phyloP scores from a whole-genome alignment of 192 early-diverging fungal species.

The Podila horticola region DNA sequence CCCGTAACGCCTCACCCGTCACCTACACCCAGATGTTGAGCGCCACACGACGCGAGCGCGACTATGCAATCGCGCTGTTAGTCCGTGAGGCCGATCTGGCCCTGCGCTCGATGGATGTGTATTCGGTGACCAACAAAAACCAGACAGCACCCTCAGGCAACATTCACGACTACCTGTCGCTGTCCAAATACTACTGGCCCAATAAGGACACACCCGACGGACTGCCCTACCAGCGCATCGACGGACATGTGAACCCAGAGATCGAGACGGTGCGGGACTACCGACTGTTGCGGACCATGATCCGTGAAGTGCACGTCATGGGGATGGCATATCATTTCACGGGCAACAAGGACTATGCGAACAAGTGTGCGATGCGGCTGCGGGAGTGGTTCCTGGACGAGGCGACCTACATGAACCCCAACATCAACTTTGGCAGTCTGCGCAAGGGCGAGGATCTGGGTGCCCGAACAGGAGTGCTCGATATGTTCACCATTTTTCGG shows the following conservation, averaged over 20 bases:
- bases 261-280: conserved; percentile 58
- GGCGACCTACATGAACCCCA: conserved; percentile 68
- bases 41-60: conserved; percentile 37
- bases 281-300: conserved; percentile 46
- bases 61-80: conserved; percentile 41
- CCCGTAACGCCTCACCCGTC: conserved; percentile 27
- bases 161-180: conserved; percentile 67
- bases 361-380: conserved; percentile 51
- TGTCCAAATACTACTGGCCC: conserved; percentile 70
- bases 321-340: conserved; percentile 68
- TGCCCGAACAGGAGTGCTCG: conserved; percentile 53
- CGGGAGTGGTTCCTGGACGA: conserved; percentile 67
- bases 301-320: conserved; percentile 56
- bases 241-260: conserved; percentile 68
- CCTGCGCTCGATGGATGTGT: conserved; percentile 46
- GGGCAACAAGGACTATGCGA: conserved; percentile 56
- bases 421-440: conserved; percentile 63
- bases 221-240: conserved; percentile 61
- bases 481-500: conserved; percentile 58
- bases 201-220: conserved; percentile 45
- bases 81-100: conserved; percentile 48
- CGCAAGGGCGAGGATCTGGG: conserved; percentile 57
- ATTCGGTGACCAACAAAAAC: conserved; percentile 64
- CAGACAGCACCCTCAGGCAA: conserved; percentile 57
- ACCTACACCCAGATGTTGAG: conserved; percentile 33